A percentile compares a stretch with the other conserved stretches of the same genome.
Evolutionary conservation across 2,329 filamentous ascomycete genomes (phyloP).

Genomic region (Neophaeococcomyces aloes): DNA sequence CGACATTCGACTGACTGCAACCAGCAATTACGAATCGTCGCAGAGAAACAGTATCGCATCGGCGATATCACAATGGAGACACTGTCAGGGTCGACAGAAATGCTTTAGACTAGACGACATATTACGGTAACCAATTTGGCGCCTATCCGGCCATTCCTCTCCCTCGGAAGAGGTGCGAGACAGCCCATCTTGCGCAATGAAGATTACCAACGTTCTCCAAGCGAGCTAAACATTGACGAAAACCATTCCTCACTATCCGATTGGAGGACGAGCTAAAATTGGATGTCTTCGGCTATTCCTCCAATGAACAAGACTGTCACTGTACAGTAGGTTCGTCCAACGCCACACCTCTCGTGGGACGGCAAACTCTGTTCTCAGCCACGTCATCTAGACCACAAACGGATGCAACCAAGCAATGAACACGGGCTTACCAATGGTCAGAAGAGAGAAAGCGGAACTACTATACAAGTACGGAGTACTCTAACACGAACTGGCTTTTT

Average conservation of each 20-base stretch:
- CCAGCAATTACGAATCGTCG: too few relatives aligned
- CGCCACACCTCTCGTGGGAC: neutral
- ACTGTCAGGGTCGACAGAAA: too few relatives aligned
- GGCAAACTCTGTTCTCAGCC: neutral
- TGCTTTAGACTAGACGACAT: too few relatives aligned
- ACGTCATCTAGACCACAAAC: neutral
- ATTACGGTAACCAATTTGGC: too few relatives aligned
- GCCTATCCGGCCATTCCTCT: too few relatives aligned
- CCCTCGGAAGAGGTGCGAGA: too few relatives aligned
- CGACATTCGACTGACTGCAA: too few relatives aligned
- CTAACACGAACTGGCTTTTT: too few relatives aligned
- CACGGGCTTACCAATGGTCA: neutral
- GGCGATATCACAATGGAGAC: too few relatives aligned
- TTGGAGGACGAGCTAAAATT: slow-evolving; percentile 1
- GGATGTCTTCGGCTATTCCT: neutral
- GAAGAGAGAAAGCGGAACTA: neutral
- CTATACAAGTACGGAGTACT: neutral
- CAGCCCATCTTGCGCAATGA: neutral
- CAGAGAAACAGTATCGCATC: too few relatives aligned
- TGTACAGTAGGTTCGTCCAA: neutral
- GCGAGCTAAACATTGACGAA: neutral
- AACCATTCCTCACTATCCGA: neutral
- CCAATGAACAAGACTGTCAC: neutral
- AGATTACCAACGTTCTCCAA: neutral
- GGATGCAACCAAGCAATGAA: neutral